Percentiles rank a stretch among this genome's conserved stretches.
These are phyloP conservation scores for Tulasnella sp. DNA, from an alignment of 768 basidiomycete species.

Conservation along the genomic window DNA sequence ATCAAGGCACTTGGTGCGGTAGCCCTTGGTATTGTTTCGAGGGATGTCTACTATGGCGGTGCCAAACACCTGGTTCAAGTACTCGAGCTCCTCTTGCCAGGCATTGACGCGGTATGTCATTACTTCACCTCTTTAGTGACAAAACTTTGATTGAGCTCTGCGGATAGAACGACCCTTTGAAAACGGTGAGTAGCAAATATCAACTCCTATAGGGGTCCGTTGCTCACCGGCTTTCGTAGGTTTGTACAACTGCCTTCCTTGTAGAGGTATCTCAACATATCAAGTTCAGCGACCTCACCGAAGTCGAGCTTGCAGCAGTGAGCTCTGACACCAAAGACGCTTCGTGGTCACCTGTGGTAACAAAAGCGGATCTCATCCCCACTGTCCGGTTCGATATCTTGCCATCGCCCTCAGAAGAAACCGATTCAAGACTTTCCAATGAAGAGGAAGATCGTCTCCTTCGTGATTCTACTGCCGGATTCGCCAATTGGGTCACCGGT, in stretches of 20 bases:
- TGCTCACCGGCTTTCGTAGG: slow-evolving; percentile 61
- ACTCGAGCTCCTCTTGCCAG: slow-evolving; percentile 83
- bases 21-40: slow-evolving; percentile 68
- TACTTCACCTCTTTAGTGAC: slow-evolving; percentile 69
- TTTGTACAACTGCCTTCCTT: slow-evolving; percentile 75
- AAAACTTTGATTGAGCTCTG: slow-evolving; percentile 29
- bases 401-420: slow-evolving; percentile 31
- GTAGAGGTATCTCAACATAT: slow-evolving; percentile 71
- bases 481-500: slow-evolving; percentile 78
- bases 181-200: slow-evolving; percentile 34
- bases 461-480: slow-evolving; percentile 73
- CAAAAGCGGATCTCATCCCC: not conserved
- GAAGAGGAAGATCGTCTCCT: slow-evolving; percentile 63
- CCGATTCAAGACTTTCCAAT: slow-evolving; percentile 33
- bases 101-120: slow-evolving; percentile 61
- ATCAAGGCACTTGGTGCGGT: slow-evolving; percentile 78
- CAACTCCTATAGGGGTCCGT: not conserved
- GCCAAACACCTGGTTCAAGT: slow-evolving; percentile 86
- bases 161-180: slow-evolving; percentile 66
- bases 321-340: slow-evolving; percentile 52
- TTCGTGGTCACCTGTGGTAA: slow-evolving; percentile 54
- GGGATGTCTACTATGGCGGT: slow-evolving; percentile 75
- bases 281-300: slow-evolving; percentile 68
- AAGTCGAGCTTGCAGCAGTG: slow-evolving; percentile 51
- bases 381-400: slow-evolving; percentile 9